phyloP scores from a whole-genome alignment of 2,329 filamentous ascomycete genomes.

The Exserohilum turcica region DNA sequence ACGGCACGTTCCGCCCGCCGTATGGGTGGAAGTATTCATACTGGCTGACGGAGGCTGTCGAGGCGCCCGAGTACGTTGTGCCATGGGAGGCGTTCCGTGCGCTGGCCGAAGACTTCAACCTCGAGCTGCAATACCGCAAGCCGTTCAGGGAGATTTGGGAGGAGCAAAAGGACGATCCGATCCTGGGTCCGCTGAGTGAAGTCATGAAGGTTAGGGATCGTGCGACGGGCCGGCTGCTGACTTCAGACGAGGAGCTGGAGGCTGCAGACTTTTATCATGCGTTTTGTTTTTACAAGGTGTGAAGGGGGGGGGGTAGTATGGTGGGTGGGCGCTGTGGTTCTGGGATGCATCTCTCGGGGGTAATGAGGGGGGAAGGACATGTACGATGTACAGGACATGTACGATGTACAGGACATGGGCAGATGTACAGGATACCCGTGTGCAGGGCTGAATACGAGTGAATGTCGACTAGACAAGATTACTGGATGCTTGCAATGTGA shows the following conservation, averaged over 20 bases:
- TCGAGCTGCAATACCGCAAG: slow-evolving; percentile 93
- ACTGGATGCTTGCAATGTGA: no score
- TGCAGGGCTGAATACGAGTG: no score
- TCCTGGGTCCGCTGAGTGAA: slow-evolving; percentile 83
- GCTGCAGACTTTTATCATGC: slow-evolving; percentile 83
- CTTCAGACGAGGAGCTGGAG: slow-evolving; percentile 87
- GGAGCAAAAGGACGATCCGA: slow-evolving; percentile 82
- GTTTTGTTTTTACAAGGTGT: slow-evolving; percentile 97
- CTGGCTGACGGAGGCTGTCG: slow-evolving; percentile 93
- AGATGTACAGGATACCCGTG: neutral
- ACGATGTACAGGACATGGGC: neutral
- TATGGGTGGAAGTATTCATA: slow-evolving; percentile 99
- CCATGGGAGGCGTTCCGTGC: slow-evolving; percentile 98
- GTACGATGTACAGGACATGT: neutral
- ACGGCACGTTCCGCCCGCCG: slow-evolving; percentile 90
- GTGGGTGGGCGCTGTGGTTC: slow-evolving; percentile 8
- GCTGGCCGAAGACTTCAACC: slow-evolving; percentile 92
- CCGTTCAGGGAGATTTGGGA: slow-evolving; percentile 91
- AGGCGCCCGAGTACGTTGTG: slow-evolving; percentile 96
- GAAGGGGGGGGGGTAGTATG: slow-evolving; percentile 5
- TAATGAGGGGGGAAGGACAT: neutral
- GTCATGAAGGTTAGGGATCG: slow-evolving; percentile 91
- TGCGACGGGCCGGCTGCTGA: slow-evolving; percentile 67
- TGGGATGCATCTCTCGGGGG: neutral
- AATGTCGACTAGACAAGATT: no score